These are phyloP conservation scores for Hebeloma cylindrosporum DNA, from an alignment of 768 basidiomycete species.

Conservation along the genomic window DNA sequence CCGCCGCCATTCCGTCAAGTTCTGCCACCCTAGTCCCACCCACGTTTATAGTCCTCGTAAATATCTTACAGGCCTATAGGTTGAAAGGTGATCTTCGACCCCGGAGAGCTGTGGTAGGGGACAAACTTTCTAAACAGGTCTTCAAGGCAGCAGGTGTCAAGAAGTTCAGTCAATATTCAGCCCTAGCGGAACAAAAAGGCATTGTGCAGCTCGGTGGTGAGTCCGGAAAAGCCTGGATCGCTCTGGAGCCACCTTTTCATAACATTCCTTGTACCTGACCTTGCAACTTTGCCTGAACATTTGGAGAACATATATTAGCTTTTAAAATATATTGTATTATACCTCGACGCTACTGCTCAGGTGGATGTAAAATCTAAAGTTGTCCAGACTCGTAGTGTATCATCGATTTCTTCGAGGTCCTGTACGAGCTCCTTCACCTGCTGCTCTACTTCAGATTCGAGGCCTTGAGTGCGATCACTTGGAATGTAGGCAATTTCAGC, in stretches of 20 bases:
- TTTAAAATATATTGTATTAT: too few relatives aligned
- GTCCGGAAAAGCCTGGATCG: too few relatives aligned
- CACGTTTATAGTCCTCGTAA: background rate
- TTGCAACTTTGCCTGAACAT: background rate
- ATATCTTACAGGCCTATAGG: conserved; percentile 28
- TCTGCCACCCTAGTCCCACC: too few relatives aligned
- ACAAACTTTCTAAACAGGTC: conserved; percentile 28
- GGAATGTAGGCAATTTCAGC: conserved; percentile 60
- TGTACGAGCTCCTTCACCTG: conserved; percentile 47
- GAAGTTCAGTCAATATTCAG: conserved; percentile 16
- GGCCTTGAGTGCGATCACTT: conserved; percentile 34
- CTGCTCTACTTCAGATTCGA: conserved; percentile 37
- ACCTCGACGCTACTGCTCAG: too few relatives aligned
- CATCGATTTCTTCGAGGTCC: conserved; percentile 55
- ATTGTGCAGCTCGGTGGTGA: background rate
- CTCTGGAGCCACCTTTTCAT: too few relatives aligned
- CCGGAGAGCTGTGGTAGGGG: conserved; percentile 39
- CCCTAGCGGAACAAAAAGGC: background rate
- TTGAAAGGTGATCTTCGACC: conserved; percentile 31
- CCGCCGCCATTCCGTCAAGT: too few relatives aligned
- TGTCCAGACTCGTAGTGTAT: conserved; percentile 61
- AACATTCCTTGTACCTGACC: too few relatives aligned
- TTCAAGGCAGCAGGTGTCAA: conserved; percentile 35
- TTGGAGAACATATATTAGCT: too few relatives aligned
- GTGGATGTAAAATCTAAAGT: conserved; percentile 25